A percentile compares a stretch with the other conserved stretches of the same genome.
Evolutionary conservation across 163 green algal genomes (phyloP).

Genomic region (Chlorella variabilis): DNA sequence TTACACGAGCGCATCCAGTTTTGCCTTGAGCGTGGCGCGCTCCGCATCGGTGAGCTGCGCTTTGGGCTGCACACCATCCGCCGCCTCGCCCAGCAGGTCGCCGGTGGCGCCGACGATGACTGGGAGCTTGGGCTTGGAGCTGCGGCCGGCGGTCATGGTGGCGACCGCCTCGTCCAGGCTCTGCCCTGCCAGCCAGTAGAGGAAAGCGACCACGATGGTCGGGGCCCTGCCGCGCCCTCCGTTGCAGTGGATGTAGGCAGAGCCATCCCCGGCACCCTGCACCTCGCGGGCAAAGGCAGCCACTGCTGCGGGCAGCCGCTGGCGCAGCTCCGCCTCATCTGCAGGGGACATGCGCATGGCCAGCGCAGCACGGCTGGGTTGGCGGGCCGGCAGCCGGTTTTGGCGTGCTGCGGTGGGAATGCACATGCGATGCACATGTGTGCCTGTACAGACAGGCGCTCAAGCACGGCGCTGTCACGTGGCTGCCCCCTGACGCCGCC

Average conservation of each 20-base stretch:
- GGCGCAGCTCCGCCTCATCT: constrained; percentile 9
- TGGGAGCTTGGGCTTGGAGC: not conserved
- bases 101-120: not conserved
- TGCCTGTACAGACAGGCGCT: too few species aligned
- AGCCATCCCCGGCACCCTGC: not conserved
- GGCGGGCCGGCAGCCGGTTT: too few species aligned
- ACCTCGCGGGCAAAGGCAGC: not conserved
- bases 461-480: too few species aligned
- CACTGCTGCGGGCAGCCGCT: constrained; percentile 1
- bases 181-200: constrained; percentile 3
- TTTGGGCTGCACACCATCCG: not conserved
- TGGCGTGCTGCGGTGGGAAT: too few species aligned
- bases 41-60: not conserved
- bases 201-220: not conserved
- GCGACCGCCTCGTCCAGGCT: not conserved
- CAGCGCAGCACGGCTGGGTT: too few species aligned
- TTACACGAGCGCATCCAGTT: too few species aligned
- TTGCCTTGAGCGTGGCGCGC: too few species aligned
- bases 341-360: too few species aligned
- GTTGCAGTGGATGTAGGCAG: constrained; percentile 5
- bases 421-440: too few species aligned
- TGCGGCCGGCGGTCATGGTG: not conserved
- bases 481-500: too few species aligned
- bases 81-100: not conserved
- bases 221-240: not conserved